Base-by-base conservation (phyloP, 352 stramenopile species). In the Phytophthora lateralis region DNA sequence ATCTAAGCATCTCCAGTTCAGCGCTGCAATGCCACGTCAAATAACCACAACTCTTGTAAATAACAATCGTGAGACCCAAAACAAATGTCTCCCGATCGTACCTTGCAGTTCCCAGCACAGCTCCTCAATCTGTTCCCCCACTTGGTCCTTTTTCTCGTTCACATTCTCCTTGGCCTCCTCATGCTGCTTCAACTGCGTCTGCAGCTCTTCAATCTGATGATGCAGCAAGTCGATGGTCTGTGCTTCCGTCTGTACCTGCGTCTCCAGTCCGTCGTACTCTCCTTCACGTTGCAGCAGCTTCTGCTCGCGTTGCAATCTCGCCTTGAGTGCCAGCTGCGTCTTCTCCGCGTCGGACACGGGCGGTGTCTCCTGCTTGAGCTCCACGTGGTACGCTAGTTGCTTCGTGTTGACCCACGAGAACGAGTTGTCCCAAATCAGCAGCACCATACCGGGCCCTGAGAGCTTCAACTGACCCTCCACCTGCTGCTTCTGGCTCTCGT, bases 341-440 rank as follows among this genome's bases (percentile, higher is more conserved):
- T 79, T 84, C 56, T 76, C 65, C 1, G 43, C 58, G 1, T 73
- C 69, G 7, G 69, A 82, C n/a, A 60, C 63, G 1, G 75, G 71
- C 21, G 66, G 51, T 34, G 75, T 80, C 32, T 86, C 80, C 52
- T 93, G 82, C 32, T 76, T 73, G 2, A 93, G 73, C 48, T 90
- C 79, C 59, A 93, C 73, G 24, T 63, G 66, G 64, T 93, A 93
- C 41, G 82, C 76, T 41, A 93, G 71, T 41, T 91, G 80, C 60
- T 93, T 93, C 20, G 71, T 57, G 53, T 91, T 91, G 48, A 93
- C 65, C 85, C 85, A 93, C 62, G 82, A 92, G 53, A 86, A 93
- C 46, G 78, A 89, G 41, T 93, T 93, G 72, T 93, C 82, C 82
- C 82, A 93, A 21, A 90, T 38, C 18, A 93, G 53, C 62, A 90